A percentile compares a stretch with the other conserved stretches of the same genome.
Conservation (phyloP, 306 rosid genomes). For the Lupinus albus region DNA sequence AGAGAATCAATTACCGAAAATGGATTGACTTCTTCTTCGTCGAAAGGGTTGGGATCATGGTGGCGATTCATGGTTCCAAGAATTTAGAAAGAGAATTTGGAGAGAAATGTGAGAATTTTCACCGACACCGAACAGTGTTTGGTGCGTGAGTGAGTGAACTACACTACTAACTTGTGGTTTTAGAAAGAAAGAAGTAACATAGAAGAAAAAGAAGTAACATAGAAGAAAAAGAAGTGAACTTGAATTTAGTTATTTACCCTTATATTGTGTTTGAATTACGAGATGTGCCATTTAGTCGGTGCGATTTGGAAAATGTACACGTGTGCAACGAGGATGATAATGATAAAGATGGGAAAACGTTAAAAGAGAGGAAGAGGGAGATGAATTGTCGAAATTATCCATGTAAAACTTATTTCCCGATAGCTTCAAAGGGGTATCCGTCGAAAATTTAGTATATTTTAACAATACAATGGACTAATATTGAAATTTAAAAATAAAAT, state of each 20-base stretch:
- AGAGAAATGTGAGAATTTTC: conserved; percentile 27
- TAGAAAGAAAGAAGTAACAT: no score
- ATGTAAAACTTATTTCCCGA: no score
- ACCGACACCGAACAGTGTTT: conserved; percentile 12
- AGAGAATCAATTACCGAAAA: conserved; percentile 65
- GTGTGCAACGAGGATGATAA: no score
- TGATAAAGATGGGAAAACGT: no score
- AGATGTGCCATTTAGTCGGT: conserved; percentile 15
- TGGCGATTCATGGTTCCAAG: conserved; percentile 69
- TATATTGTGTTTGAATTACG: conserved; percentile 15
- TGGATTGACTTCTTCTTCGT: conserved; percentile 90
- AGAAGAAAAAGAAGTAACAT: no score
- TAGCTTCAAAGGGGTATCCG: no score
- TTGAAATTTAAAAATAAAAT: no score
- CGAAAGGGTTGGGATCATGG: conserved; percentile 94
- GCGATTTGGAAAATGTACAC: neutral
- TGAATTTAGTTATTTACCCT: conserved; percentile 39
- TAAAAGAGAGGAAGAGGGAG: no score
- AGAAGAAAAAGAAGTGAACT: conserved; percentile 6
- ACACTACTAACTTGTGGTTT: neutral
- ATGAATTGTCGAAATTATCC: no score
- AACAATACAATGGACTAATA: no score
- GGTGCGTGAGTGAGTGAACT: no score
- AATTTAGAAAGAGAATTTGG: conserved; percentile 28
- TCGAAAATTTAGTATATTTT: no score